These are phyloP conservation scores for Sinapis alba DNA, from an alignment of 441 rosid genomes.

Conservation along the genomic window DNA sequence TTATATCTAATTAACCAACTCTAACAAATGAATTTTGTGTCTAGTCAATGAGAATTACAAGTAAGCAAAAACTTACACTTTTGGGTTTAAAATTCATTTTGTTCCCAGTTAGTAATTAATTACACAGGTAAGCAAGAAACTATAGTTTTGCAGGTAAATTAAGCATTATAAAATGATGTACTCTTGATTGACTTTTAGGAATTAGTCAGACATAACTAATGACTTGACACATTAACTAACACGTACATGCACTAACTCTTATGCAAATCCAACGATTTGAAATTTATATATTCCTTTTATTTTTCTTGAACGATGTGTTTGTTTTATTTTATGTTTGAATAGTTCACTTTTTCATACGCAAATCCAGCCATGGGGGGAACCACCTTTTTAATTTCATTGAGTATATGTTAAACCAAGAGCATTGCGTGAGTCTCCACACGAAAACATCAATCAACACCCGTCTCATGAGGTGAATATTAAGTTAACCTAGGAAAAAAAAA, in stretches of 20 bases:
- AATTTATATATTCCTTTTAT: not conserved
- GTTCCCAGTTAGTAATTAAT: not conserved
- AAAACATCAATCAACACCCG: slow-evolving; percentile 38
- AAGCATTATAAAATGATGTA: not conserved
- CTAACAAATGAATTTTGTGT: not conserved
- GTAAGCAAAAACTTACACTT: not conserved
- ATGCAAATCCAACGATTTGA: slow-evolving; percentile 25
- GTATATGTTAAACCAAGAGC: not conserved
- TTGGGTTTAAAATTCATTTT: not conserved
- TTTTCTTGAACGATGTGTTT: not conserved
- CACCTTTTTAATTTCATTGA: not conserved
- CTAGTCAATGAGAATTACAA: not conserved
- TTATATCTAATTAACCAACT: not conserved
- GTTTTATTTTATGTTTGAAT: slow-evolving; percentile 1
- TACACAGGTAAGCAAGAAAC: too few relatives aligned
- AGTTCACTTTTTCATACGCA: not conserved
- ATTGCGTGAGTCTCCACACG: slow-evolving; percentile 23
- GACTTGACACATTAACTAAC: slow-evolving; percentile 12
- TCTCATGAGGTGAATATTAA: slow-evolving; percentile 22
- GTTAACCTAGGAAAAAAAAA: not conserved
- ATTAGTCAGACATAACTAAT: slow-evolving; percentile 25
- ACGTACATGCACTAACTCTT: slow-evolving; percentile 30
- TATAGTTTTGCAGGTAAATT: not conserved
- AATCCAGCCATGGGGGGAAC: not conserved
- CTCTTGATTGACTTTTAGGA: slow-evolving; percentile 23